Base-by-base conservation (phyloP, 2,329 filamentous ascomycete genomes). In the Venturia aucupariae region DNA sequence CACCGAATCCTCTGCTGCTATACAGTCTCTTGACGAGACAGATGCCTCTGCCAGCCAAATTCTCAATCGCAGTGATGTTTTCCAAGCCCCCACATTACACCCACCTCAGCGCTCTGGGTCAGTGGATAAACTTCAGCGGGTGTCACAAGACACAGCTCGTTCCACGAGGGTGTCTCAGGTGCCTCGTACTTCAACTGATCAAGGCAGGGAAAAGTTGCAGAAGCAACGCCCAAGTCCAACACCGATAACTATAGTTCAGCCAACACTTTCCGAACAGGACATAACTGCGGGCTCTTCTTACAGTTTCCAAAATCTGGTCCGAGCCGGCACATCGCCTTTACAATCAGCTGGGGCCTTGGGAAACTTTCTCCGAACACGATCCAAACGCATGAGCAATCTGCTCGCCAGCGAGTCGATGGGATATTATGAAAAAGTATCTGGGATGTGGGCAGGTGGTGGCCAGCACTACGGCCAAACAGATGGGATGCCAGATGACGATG, bases 381-480 rank as follows among this genome's bases (percentile, higher is more conserved):
- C 91, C 27, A 89, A 90, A 69, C 86, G 86, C 41, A 90, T 97
- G 86, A 90, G 90, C 66, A 90, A 81, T 35, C 78, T 96, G 10
- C 78, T 97, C 57, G 90, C 93, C 7, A 90, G 88, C 0, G 92
- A 97, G 74, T 95, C 93, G 0, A 96, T 96, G 87, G 92, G 91
- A 1, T 97, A 97, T 72, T 88, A 96, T 39, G 92, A 95, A 72
- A 97, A 97, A 75, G 92, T 97, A 0, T 96, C 93, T 0, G 93
- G 92, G 44, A 97, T 97, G 90, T 94, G 94, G 86, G 90, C 92
- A 69, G 94, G 94, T 41, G 90, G 90, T 15, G 87, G 88, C 70
- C 92, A 88, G 70, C 93, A 97, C 75, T 99, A 97, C 71, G 86
- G 88, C 61, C 84, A 83, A 27, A 86, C 90, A 72, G 78, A 82